Evolutionary conservation across 2,329 filamentous ascomycete genomes (phyloP).

Genomic region (Trichoderma semiorbis): DNA sequence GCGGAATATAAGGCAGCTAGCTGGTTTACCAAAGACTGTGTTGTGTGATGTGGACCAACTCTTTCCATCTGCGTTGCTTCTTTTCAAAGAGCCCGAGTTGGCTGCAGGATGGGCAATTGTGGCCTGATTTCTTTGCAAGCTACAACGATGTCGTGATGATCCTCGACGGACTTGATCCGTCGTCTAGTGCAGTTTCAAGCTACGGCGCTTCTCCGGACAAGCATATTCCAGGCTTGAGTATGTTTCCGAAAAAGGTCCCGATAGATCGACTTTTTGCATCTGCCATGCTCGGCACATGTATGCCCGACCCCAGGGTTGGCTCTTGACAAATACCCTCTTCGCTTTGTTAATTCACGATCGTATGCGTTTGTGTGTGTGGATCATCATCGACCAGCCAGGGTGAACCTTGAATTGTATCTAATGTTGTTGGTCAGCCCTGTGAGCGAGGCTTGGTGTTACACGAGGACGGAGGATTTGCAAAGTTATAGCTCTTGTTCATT

Average conservation of each 20-base stretch:
- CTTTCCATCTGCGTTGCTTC: background rate
- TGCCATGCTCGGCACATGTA: background rate
- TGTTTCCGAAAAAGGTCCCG: background rate
- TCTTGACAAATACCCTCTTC: background rate
- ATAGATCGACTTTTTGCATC: background rate
- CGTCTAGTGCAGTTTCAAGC: background rate
- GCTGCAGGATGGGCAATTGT: background rate
- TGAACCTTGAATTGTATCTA: background rate
- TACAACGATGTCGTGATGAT: background rate
- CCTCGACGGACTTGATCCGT: background rate
- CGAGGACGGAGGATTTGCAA: background rate
- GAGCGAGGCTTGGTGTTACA: slow-evolving; percentile 3
- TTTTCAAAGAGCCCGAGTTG: background rate
- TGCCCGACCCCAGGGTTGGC: background rate
- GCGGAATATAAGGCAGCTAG: background rate
- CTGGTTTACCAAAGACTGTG: background rate
- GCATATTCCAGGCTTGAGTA: background rate
- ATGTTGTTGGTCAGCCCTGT: slow-evolving; percentile 8
- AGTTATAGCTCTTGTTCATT: too few species aligned
- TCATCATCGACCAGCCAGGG: background rate
- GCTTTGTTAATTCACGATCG: background rate
- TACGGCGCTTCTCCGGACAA: slow-evolving; percentile 6
- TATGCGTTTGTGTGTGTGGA: background rate
- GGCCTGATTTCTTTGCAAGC: background rate
- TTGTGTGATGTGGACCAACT: background rate